These are phyloP conservation scores for Mycena maculata DNA, from an alignment of 768 basidiomycete species.

Conservation along the genomic window DNA sequence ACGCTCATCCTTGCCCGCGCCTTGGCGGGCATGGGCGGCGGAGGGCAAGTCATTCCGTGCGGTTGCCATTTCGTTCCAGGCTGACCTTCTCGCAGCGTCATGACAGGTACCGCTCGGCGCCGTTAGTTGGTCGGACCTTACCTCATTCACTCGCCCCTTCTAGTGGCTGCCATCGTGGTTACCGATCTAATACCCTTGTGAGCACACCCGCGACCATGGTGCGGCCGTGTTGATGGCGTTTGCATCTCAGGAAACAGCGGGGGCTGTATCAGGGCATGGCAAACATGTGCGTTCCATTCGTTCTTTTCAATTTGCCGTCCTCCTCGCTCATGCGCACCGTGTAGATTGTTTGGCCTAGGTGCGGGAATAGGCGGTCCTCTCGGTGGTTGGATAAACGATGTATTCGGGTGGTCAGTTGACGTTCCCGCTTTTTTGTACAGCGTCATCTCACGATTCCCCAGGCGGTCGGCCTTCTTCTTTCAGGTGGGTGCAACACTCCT, in stretches of 20 bases:
- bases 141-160: conserved; percentile 40
- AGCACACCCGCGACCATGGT: conserved; percentile 44
- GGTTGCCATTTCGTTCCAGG: conserved; percentile 33
- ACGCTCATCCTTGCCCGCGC: conserved; percentile 83
- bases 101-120: conserved; percentile 71
- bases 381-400: conserved; percentile 88
- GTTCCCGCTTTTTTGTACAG: conserved; percentile 2
- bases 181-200: conserved; percentile 92
- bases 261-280: conserved; percentile 94
- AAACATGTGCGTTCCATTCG: conserved; percentile 71
- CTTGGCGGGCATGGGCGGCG: conserved; percentile 92
- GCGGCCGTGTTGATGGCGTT: conserved; percentile 10
- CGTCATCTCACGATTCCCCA: conserved; percentile 46
- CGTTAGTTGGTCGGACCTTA: conserved; percentile 34
- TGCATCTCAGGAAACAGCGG: conserved; percentile 72
- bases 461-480: conserved; percentile 88
- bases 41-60: conserved; percentile 70
- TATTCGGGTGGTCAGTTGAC: conserved; percentile 80
- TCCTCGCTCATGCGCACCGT: conserved; percentile 23
- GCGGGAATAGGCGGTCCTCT: conserved; percentile 83
- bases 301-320: conserved; percentile 28
- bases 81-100: conserved; percentile 64
- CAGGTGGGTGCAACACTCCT: conserved; percentile 64
- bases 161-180: conserved; percentile 86
- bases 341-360: conserved; percentile 86